Base-by-base conservation (phyloP, 768 basidiomycete species). In the Vararia minispora region DNA sequence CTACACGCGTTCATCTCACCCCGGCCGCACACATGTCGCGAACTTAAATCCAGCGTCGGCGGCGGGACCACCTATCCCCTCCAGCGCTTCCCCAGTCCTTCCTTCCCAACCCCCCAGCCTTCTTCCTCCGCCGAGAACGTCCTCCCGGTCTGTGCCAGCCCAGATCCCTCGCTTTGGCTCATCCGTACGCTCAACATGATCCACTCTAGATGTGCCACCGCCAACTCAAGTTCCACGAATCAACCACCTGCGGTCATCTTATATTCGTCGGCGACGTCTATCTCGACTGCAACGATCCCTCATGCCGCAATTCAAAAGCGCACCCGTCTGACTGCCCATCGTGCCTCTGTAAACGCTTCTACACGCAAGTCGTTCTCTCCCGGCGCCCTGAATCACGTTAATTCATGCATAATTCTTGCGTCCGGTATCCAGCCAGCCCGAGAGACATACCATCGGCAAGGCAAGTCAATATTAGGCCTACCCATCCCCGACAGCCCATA, bases 151-250 rank as follows among this genome's bases (percentile, higher is more conserved):
- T 23, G 22, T 25, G 23, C 21, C 31, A 28, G 23, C 33, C 46
- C 36, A 33, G 33, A 41, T 34, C 30, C 43, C 37, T 44, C 43
- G 39, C 39, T 40, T 44, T 37, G 39, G 35, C 36, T 42, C 42
- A 40, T 8, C 35, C 42, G 44, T 30, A 38, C 42, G 36, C 43
- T 36, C 42, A 38, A 43, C 40, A 42, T 29, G 28, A 31, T 21
- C 22, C 17, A 27, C 16, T 41, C 35, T 45, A 53, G 48, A 83
- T 84, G 80, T 84, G 80, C 62, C 71, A 74, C 56, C 69, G 76
- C 46, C 63, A 60, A 36, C 69, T 82, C 50, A 63, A 58, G 47
- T 71, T 79, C 56, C 58, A 54, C 40, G 66, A 61, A 50, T 69
- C 64, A 46, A 54, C 51, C 23, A 55, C 28, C n/a, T 83, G 81